These are phyloP conservation scores for Martensiomyces pterosporus DNA, from an alignment of 192 early-diverging fungal species.

Conservation along the genomic window DNA sequence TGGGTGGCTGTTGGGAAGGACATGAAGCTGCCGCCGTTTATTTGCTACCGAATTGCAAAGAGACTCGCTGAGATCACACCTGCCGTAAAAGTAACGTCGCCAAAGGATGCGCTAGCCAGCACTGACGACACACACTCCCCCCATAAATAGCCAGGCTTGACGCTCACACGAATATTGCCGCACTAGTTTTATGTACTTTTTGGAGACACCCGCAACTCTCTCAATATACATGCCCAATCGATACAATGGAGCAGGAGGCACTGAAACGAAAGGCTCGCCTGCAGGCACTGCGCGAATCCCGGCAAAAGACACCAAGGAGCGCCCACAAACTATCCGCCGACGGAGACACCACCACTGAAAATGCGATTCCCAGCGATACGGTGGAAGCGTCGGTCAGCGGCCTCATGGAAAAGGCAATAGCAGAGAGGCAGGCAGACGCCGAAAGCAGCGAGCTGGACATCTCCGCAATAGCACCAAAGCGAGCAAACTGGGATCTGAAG, in stretches of 20 bases:
- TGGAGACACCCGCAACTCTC: too few species aligned
- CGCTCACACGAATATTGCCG: too few species aligned
- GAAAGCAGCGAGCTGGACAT: slow-evolving; percentile 55
- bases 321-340: too few species aligned
- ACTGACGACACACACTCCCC: too few species aligned
- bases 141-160: too few species aligned
- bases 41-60: background rate
- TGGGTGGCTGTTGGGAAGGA: background rate
- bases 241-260: slow-evolving; percentile 58
- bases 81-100: too few species aligned
- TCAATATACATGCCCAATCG: too few species aligned
- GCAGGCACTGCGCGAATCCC: slow-evolving; percentile 54
- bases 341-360: too few species aligned
- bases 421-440: slow-evolving; percentile 2
- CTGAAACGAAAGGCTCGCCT: slow-evolving; percentile 65
- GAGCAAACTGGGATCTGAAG: slow-evolving; percentile 89
- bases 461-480: slow-evolving; percentile 75
- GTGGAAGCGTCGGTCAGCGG: slow-evolving; percentile 9
- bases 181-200: too few species aligned
- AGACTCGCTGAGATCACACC: background rate
- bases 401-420: slow-evolving; percentile 16
- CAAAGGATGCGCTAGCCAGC: too few species aligned
- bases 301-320: slow-evolving; percentile 10
- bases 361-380: background rate
- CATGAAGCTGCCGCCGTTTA: background rate